Evolutionary conservation across 2,329 filamentous ascomycete species (phyloP).

Genomic region (Pseudocercospora vitis): DNA sequence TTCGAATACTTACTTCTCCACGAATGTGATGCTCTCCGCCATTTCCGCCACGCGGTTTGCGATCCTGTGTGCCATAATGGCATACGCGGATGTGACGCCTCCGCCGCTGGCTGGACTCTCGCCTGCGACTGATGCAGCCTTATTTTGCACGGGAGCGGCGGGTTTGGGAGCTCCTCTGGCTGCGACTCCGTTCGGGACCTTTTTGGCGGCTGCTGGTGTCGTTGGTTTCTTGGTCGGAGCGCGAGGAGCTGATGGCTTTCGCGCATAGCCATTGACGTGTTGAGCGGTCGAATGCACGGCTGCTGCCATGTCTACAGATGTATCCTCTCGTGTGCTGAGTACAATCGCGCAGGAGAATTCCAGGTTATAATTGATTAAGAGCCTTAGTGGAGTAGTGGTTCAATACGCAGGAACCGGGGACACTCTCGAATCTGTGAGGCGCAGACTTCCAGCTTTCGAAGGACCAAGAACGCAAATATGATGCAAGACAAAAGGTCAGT

Average conservation of each 20-base stretch:
- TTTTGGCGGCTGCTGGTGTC: conserved; percentile 14
- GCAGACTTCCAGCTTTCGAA: not conserved
- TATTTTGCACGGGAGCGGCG: conserved; percentile 33
- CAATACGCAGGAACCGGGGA: too few relatives aligned
- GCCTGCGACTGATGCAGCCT: conserved; percentile 38
- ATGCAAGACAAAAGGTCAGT: not conserved
- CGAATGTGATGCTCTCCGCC: conserved; percentile 55
- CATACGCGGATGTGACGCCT: conserved; percentile 47
- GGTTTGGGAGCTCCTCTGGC: conserved; percentile 24
- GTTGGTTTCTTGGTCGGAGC: conserved; percentile 21
- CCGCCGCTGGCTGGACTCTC: conserved; percentile 28
- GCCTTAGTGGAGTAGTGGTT: too few relatives aligned
- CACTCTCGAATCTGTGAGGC: not conserved
- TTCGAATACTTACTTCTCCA: conserved; percentile 42
- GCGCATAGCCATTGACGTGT: conserved; percentile 31
- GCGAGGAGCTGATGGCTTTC: conserved; percentile 27
- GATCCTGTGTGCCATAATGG: conserved; percentile 53
- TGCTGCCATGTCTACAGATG: conserved; percentile 23
- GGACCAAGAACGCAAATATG: not conserved
- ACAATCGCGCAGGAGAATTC: too few relatives aligned
- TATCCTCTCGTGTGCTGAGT: not conserved
- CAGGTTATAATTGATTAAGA: too few relatives aligned
- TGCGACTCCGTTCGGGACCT: conserved; percentile 24
- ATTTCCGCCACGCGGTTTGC: conserved; percentile 54
- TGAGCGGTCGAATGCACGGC: conserved; percentile 20